Conservation (phyloP, 805 yeast species). For the Saccharomycopsis microspora region DNA sequence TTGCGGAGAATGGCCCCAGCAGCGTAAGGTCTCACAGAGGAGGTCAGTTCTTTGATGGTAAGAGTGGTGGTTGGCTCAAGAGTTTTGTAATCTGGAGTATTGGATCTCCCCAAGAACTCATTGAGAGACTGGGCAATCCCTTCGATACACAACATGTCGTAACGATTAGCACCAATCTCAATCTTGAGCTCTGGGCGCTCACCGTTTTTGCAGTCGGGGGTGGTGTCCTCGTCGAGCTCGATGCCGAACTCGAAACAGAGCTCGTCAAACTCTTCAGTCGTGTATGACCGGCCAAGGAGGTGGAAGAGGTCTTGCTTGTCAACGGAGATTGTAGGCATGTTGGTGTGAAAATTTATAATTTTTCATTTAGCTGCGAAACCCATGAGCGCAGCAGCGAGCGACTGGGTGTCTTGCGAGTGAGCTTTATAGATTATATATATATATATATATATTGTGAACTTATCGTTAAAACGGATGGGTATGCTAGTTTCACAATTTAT, state of each 20-base stretch:
- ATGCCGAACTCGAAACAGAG: slow-evolving; percentile 96
- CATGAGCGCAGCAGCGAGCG: too few relatives aligned
- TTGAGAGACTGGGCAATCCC: slow-evolving; percentile 94
- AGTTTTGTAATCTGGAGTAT: slow-evolving; percentile 57
- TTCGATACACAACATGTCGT: slow-evolving; percentile 95
- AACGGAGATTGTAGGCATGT: slow-evolving; percentile 94
- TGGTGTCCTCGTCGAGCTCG: slow-evolving; percentile 95
- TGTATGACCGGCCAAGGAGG: slow-evolving; percentile 56
- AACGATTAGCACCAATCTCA: slow-evolving; percentile 97
- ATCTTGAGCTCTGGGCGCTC: slow-evolving; percentile 96
- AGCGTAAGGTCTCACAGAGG: slow-evolving; percentile 77
- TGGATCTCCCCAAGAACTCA: slow-evolving; percentile 66
- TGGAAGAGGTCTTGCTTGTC: slow-evolving; percentile 88
- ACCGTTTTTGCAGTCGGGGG: slow-evolving; percentile 58
- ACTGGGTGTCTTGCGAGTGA: too few relatives aligned
- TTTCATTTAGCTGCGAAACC: too few relatives aligned
- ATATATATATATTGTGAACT: too few relatives aligned
- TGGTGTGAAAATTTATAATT: slow-evolving; percentile 4
- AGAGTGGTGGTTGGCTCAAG: slow-evolving; percentile 48
- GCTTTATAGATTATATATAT: too few relatives aligned
- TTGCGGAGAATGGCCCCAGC: slow-evolving; percentile 90
- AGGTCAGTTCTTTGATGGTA: slow-evolving; percentile 67
- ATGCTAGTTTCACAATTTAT: too few relatives aligned
- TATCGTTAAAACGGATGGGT: too few relatives aligned
- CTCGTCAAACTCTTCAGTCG: slow-evolving; percentile 92